These are phyloP conservation scores for Trametes punicea DNA, from an alignment of 768 basidiomycete genomes.

Conservation along the genomic window DNA sequence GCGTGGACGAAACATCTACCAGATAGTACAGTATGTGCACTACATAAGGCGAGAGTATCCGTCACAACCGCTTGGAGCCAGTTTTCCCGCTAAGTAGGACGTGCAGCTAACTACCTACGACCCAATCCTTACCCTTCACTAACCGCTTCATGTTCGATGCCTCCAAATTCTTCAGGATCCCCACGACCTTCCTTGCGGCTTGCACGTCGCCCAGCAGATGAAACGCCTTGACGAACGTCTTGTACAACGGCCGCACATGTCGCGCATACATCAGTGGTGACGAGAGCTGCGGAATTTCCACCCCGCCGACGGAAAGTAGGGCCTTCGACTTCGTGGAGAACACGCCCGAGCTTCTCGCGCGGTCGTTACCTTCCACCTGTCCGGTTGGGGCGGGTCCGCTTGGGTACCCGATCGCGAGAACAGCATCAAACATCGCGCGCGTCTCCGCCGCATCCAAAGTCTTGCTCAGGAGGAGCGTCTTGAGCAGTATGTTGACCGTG, in stretches of 20 bases:
- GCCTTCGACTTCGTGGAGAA: slow-evolving; percentile 36
- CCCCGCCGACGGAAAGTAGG: neutral
- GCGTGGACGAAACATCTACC: too few species aligned
- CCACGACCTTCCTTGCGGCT: slow-evolving; percentile 52
- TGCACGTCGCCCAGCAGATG: slow-evolving; percentile 49
- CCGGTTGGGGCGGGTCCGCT: slow-evolving; percentile 15
- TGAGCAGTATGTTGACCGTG: slow-evolving; percentile 68
- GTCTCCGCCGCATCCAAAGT: slow-evolving; percentile 43
- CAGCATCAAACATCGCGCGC: slow-evolving; percentile 59
- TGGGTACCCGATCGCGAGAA: slow-evolving; percentile 60
- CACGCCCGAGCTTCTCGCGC: slow-evolving; percentile 15
- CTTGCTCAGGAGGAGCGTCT: slow-evolving; percentile 50
- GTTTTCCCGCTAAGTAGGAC: neutral
- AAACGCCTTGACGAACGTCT: slow-evolving; percentile 69
- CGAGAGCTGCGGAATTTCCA: slow-evolving; percentile 39
- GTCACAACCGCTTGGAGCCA: too few species aligned
- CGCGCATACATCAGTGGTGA: slow-evolving; percentile 48
- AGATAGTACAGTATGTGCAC: too few species aligned
- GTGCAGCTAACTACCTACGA: neutral
- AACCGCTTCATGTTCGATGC: neutral
- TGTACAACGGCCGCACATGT: slow-evolving; percentile 68
- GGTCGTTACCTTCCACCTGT: neutral
- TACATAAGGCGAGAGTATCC: too few species aligned
- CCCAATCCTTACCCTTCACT: neutral
- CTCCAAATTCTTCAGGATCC: slow-evolving; percentile 44